Evolutionary conservation across 306 rosid genomes (phyloP).

Genomic region (Glycine soja): DNA sequence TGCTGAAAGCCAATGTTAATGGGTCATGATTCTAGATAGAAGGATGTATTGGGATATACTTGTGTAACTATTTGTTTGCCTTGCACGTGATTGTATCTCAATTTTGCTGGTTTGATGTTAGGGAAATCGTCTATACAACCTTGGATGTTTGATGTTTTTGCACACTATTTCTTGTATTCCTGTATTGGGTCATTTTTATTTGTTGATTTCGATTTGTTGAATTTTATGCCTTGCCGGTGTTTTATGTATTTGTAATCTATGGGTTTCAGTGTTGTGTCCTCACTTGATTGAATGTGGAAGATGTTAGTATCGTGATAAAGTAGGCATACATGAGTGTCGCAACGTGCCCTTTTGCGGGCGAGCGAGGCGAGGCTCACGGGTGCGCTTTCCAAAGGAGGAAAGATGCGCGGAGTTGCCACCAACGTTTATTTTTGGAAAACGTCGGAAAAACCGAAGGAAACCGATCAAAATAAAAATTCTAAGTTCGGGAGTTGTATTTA

Average conservation of each 20-base stretch:
- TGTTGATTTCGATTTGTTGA: not conserved
- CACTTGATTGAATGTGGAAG: slow-evolving; percentile 28
- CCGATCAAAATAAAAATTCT: too few species aligned
- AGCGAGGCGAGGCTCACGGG: too few species aligned
- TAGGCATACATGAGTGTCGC: not conserved
- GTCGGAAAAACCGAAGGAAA: too few species aligned
- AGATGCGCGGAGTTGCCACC: too few species aligned
- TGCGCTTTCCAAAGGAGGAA: too few species aligned
- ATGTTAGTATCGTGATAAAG: not conserved
- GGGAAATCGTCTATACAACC: too few species aligned
- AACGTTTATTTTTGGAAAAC: too few species aligned
- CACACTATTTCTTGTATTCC: not conserved
- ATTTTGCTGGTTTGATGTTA: not conserved
- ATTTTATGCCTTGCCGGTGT: not conserved
- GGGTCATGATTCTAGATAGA: not conserved
- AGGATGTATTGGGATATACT: not conserved
- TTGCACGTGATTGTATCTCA: not conserved
- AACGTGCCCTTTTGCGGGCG: too few species aligned
- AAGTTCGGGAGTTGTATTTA: too few species aligned
- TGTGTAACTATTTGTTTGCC: not conserved
- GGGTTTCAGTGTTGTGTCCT: slow-evolving; percentile 14
- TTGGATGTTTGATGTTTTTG: too few species aligned
- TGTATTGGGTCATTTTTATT: not conserved
- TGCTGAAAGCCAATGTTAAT: not conserved
- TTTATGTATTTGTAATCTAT: slow-evolving; percentile 16